Evolutionary conservation across 2,329 filamentous ascomycete species (phyloP).

Genomic region (Escovopsis sp.): DNA sequence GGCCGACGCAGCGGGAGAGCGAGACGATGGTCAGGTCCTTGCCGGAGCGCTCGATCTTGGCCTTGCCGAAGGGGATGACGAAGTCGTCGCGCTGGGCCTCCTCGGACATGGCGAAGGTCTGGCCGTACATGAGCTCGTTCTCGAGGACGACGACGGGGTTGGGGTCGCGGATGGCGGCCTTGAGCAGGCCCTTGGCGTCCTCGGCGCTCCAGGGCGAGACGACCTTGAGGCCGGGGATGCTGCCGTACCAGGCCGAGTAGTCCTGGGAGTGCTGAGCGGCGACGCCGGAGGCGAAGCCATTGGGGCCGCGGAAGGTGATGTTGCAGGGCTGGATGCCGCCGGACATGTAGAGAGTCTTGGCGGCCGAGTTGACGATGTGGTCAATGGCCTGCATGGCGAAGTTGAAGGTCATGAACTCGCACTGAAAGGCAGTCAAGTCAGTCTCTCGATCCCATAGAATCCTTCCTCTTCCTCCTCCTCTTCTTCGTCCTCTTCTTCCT

Average conservation of each 20-base stretch:
- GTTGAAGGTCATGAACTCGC: conserved; percentile 99
- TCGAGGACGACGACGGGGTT: conserved; percentile 90
- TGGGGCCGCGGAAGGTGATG: conserved; percentile 98
- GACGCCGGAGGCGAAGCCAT: conserved; percentile 93
- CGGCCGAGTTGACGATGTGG: conserved; percentile 97
- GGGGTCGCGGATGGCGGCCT: conserved; percentile 94
- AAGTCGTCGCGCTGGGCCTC: conserved; percentile 94
- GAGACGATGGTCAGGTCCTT: conserved; percentile 95
- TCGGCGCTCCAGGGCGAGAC: conserved; percentile 92
- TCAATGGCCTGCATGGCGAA: conserved; percentile 99
- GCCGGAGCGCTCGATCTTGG: conserved; percentile 93
- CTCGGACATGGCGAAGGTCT: conserved; percentile 93
- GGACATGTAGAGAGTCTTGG: conserved; percentile 99
- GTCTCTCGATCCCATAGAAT: neutral
- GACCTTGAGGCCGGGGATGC: conserved; percentile 94
- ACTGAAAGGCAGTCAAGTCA: conserved; percentile 36
- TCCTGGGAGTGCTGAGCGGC: conserved; percentile 98
- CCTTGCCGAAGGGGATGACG: conserved; percentile 93
- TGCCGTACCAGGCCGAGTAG: conserved; percentile 97
- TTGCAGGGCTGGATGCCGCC: conserved; percentile 99
- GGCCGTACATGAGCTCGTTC: conserved; percentile 86
- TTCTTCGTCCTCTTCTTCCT: neutral
- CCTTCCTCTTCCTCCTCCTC: too few species aligned
- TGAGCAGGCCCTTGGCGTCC: conserved; percentile 94
- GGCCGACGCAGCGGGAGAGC: conserved; percentile 88